Evolutionary conservation across 768 basidiomycete genomes (phyloP).

Genomic region (Naematelia aurantialba): DNA sequence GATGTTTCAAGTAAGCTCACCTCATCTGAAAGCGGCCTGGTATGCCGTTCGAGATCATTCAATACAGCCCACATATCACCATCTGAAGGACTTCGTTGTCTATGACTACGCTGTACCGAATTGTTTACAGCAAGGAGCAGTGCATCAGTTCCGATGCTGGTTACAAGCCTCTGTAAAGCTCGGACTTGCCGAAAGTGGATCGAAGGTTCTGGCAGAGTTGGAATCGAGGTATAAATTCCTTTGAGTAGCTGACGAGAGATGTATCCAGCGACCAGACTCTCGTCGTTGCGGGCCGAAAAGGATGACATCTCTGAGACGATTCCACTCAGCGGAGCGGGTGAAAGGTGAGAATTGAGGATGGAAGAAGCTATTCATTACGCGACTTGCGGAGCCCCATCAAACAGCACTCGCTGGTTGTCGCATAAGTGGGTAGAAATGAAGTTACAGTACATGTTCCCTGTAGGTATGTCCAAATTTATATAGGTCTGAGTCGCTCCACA

Average conservation of each 20-base stretch:
- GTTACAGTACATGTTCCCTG: too few relatives aligned
- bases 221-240: slow-evolving; percentile 1
- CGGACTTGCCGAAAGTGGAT: neutral
- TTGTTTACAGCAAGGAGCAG: neutral
- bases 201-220: neutral
- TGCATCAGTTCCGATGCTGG: neutral
- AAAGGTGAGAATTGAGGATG: neutral
- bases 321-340: neutral
- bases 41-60: neutral
- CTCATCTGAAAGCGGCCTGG: neutral
- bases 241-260: slow-evolving; percentile 7
- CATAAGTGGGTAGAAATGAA: too few relatives aligned
- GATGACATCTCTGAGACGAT: neutral
- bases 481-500: too few relatives aligned
- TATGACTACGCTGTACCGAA: neutral
- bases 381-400: too few relatives aligned
- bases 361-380: too few relatives aligned
- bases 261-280: neutral
- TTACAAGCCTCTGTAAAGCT: neutral
- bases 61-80: neutral
- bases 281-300: neutral
- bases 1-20: neutral
- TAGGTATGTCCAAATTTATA: too few relatives aligned
- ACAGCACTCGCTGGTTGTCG: too few relatives aligned
- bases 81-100: neutral